Conservation (phyloP, 768 basidiomycete genomes). For the Naganishia antarctica region DNA sequence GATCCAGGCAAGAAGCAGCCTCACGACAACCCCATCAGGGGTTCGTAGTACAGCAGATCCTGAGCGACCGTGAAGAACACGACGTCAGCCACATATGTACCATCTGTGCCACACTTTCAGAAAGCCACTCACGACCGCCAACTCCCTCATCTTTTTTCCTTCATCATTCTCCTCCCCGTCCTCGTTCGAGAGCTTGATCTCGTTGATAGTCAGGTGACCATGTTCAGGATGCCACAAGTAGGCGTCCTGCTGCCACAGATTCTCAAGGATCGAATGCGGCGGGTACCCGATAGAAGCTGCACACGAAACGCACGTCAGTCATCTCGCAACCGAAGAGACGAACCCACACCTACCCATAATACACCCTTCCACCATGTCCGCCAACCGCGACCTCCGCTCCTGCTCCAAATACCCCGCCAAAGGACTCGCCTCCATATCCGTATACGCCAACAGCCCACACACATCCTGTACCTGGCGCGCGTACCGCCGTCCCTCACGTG, state of each 20-base stretch:
- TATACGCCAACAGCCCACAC: slow-evolving; percentile 74
- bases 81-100: no score
- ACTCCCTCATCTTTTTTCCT: slow-evolving; percentile 11
- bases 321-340: neutral
- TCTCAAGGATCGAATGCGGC: slow-evolving; percentile 5
- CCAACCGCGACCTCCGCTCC: slow-evolving; percentile 71
- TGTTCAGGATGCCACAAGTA: slow-evolving; percentile 14
- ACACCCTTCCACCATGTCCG: slow-evolving; percentile 81
- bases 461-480: slow-evolving; percentile 68
- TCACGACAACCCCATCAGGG: slow-evolving; percentile 2
- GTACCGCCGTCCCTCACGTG: slow-evolving; percentile 62
- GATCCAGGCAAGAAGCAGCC: no score
- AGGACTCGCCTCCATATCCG: slow-evolving; percentile 69
- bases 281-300: slow-evolving; percentile 1
- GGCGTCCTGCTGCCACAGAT: slow-evolving; percentile 17
- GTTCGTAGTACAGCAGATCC: slow-evolving; percentile 3
- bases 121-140: slow-evolving; percentile 13
- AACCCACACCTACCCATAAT: slow-evolving; percentile 60
- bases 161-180: neutral
- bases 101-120: no score
- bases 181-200: neutral
- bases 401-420: slow-evolving; percentile 70
- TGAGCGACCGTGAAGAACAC: no score
- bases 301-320: neutral
- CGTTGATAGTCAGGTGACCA: slow-evolving; percentile 4